A percentile compares a stretch with the other conserved stretches of the same genome.
These are phyloP conservation scores for Rosa persica DNA, from an alignment of 306 rosid species.

Conservation along the genomic window DNA sequence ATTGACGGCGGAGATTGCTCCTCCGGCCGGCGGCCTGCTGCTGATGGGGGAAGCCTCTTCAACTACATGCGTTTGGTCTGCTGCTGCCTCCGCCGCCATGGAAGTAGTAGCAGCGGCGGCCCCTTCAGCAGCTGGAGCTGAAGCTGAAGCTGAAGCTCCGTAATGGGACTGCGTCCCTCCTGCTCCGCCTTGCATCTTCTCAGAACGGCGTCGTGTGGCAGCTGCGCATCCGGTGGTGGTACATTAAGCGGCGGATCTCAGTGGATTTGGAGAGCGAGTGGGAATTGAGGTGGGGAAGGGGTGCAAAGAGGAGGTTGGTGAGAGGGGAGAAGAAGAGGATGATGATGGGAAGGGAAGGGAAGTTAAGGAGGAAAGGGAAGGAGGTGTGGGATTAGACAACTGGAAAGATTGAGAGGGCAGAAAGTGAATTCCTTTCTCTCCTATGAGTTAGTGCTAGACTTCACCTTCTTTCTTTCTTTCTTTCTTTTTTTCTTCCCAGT, in stretches of 20 bases:
- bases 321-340: neutral
- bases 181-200: constrained; percentile 19
- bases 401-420: constrained; percentile 36
- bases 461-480: neutral
- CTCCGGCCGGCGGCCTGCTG: constrained; percentile 43
- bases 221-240: neutral
- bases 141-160: constrained; percentile 12
- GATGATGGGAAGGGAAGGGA: neutral
- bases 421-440: constrained; percentile 34
- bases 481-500: neutral
- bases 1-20: constrained; percentile 27
- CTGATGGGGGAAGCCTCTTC: constrained; percentile 53
- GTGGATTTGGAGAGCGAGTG: neutral
- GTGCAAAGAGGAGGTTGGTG: constrained; percentile 3
- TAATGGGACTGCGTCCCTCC: constrained; percentile 22
- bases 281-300: neutral
- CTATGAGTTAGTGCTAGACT: constrained; percentile 42
- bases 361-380: constrained; percentile 4
- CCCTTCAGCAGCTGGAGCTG: too few species aligned
- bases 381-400: constrained; percentile 30
- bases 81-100: constrained; percentile 1
- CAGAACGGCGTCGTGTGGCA: neutral
- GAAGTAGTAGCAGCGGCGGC: neutral
- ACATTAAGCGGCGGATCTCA: neutral
- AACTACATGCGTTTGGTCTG: constrained; percentile 32